Percentiles rank a stretch among this genome's conserved stretches.
Conservation (phyloP, 495 filamentous ascomycete species). For the Penicillium pulvis region DNA sequence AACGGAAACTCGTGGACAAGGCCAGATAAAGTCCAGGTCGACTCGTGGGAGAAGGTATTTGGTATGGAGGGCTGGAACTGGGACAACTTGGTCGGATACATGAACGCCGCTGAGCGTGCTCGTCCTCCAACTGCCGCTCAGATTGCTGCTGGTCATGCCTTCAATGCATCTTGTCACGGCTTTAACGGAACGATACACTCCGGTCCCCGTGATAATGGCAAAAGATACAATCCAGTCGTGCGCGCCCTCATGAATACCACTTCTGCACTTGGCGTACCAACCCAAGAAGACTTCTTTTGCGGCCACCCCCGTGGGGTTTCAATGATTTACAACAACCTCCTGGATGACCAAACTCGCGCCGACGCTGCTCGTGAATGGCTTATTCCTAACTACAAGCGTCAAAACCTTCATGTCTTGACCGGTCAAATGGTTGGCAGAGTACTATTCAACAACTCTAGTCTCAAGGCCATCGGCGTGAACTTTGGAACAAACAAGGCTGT, state of each 20-base stretch:
- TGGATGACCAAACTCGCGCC: constrained; percentile 24
- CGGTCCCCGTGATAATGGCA: constrained; percentile 5
- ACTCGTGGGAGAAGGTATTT: constrained; percentile 53
- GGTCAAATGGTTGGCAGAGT: too few species aligned
- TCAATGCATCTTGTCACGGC: constrained; percentile 28
- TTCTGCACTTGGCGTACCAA: constrained; percentile 16
- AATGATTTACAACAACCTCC: constrained; percentile 29
- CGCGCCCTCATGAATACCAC: constrained; percentile 5
- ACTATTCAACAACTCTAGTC: constrained; percentile 17
- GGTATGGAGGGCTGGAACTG: constrained; percentile 55
- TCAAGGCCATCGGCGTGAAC: constrained; percentile 30
- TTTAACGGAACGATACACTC: constrained; percentile 29
- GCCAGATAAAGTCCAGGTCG: constrained; percentile 45
- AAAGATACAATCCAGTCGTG: too few species aligned
- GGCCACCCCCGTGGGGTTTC: constrained; percentile 31
- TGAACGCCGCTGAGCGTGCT: constrained; percentile 24
- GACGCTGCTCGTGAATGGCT: constrained; percentile 55
- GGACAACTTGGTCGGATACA: constrained; percentile 49
- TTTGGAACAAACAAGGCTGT: constrained; percentile 37
- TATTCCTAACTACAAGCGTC: too few species aligned
- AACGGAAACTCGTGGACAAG: constrained; percentile 55
- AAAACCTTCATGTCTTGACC: too few species aligned
- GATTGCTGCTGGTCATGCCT: constrained; percentile 25
- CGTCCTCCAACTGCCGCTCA: constrained; percentile 22
- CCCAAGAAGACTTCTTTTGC: constrained; percentile 25